Percentiles rank a stretch among this genome's conserved stretches.
Conservation (phyloP, 148 eudicot species). For the Polygonum aviculare region DNA sequence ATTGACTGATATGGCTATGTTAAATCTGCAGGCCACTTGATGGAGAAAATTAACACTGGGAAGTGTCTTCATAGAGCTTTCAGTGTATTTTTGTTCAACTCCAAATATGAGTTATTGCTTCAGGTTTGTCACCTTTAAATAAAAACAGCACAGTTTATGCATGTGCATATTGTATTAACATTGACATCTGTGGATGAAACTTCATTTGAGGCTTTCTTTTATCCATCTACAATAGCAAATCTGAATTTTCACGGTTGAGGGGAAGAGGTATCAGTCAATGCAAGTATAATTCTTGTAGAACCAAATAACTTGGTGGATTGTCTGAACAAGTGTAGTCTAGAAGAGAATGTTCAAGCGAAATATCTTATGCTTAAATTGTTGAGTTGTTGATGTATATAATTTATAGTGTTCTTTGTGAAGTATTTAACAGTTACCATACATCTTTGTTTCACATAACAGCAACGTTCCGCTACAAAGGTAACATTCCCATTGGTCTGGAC, state of each 20-base stretch:
- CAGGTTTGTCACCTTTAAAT: conserved; percentile 40
- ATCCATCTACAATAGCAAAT: not conserved
- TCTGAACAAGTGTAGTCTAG: not conserved
- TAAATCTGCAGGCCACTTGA: conserved; percentile 68
- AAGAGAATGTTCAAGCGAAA: not conserved
- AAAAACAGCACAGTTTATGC: not conserved
- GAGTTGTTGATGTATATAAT: not conserved
- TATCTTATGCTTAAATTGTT: not conserved
- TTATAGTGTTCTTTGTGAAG: not conserved
- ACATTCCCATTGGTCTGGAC: conserved; percentile 98
- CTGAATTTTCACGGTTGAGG: not conserved
- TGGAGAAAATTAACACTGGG: conserved; percentile 70
- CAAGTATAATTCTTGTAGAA: not conserved
- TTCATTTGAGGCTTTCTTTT: not conserved
- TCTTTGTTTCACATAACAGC: conserved; percentile 43
- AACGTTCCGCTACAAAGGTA: conserved; percentile 90
- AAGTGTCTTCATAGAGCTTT: conserved; percentile 92
- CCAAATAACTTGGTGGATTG: not conserved
- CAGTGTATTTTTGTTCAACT: conserved; percentile 81
- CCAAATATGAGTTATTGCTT: conserved; percentile 83
- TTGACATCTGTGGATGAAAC: not conserved
- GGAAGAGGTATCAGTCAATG: not conserved
- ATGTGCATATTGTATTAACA: not conserved
- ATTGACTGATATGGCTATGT: not conserved
- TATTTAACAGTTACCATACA: conserved; percentile 34